Evolutionary conservation across 2,329 filamentous ascomycete species (phyloP).

Genomic region (Trichoderma endophyticum): DNA sequence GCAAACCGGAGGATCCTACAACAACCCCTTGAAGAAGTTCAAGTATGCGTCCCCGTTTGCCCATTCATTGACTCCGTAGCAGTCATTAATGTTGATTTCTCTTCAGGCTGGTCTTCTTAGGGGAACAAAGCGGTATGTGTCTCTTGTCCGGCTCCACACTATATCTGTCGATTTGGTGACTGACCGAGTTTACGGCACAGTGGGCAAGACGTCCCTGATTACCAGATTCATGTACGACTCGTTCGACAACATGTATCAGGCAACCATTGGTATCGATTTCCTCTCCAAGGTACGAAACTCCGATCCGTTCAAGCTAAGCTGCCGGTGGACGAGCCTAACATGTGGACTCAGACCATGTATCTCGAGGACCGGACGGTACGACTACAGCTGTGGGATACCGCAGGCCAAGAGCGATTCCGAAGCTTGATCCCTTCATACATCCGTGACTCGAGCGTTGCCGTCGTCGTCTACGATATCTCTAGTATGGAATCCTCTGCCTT

Average conservation of each 20-base stretch:
- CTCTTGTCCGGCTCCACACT: conserved; percentile 6
- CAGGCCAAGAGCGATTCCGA: conserved; percentile 94
- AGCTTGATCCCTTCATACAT: conserved; percentile 98
- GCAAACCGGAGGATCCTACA: conserved; percentile 81
- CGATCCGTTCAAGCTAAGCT: background rate
- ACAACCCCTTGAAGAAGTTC: conserved; percentile 99
- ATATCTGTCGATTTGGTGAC: conserved; percentile 20
- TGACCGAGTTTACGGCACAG: conserved; percentile 54
- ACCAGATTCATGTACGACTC: conserved; percentile 99
- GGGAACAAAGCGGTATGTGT: conserved; percentile 91
- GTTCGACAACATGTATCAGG: conserved; percentile 99
- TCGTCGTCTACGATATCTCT: conserved; percentile 98
- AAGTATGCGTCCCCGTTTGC: conserved; percentile 59
- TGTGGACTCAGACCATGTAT: conserved; percentile 76
- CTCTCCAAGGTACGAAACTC: conserved; percentile 76
- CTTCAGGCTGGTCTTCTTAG: conserved; percentile 85
- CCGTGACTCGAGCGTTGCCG: conserved; percentile 93
- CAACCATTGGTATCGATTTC: conserved; percentile 98
- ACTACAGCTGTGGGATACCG: conserved; percentile 97
- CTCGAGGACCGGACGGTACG: conserved; percentile 97
- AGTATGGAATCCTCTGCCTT: conserved; percentile 47
- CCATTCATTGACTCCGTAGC: background rate
- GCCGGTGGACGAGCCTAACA: background rate
- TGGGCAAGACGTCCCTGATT: conserved; percentile 97
- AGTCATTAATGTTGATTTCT: conserved; percentile 12